Evolutionary conservation across 2,329 filamentous ascomycete species (phyloP).

Genomic region (Xylaria sp.): DNA sequence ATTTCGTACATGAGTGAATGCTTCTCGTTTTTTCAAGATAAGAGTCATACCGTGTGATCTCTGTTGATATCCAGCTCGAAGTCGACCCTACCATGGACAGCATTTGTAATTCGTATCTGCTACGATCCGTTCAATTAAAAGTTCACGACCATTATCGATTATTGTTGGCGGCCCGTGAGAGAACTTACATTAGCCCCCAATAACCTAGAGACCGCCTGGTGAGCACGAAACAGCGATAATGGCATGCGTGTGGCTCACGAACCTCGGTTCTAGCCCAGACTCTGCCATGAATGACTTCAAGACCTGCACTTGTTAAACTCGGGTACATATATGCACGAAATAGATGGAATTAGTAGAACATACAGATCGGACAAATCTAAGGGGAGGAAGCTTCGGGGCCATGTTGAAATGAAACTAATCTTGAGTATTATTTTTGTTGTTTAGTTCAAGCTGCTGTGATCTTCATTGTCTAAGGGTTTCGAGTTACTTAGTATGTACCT

Average conservation of each 20-base stretch:
- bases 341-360: constrained; percentile 43
- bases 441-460: background rate
- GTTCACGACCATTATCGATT: background rate
- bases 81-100: constrained; percentile 73
- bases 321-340: background rate
- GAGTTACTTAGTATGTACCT: no score
- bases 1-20: background rate
- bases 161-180: background rate
- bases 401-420: constrained; percentile 33
- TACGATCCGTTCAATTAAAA: constrained; percentile 16
- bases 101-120: constrained; percentile 75
- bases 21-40: background rate
- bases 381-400: constrained; percentile 58
- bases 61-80: constrained; percentile 81
- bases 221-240: background rate
- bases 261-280: constrained; percentile 92
- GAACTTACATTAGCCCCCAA: constrained; percentile 56
- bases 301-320: constrained; percentile 64
- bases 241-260: constrained; percentile 41
- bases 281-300: constrained; percentile 86
- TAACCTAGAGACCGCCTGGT: constrained; percentile 47
- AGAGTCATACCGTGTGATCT: constrained; percentile 74
- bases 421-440: background rate
- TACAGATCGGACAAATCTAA: constrained; percentile 74
- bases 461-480: no score